Conservation (phyloP, 495 filamentous ascomycete species). For the Neurospora tetrasperma region DNA sequence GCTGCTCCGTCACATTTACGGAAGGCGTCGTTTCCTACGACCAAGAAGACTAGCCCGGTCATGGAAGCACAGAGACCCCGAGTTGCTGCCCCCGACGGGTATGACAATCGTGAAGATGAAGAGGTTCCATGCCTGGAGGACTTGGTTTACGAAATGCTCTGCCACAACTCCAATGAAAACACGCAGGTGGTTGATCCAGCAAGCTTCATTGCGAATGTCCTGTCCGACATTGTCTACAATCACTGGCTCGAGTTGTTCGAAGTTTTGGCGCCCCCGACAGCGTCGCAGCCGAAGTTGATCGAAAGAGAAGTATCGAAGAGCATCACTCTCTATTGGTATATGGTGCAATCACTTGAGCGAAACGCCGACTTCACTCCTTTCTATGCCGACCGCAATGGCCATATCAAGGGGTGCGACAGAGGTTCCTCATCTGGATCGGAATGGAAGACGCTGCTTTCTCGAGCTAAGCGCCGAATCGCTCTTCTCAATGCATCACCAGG, state of each 20-base stretch:
- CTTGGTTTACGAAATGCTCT: constrained; percentile 13
- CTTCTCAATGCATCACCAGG: constrained; percentile 8
- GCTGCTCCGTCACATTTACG: constrained; percentile 1
- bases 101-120: background rate
- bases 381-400: background rate
- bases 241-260: constrained; percentile 31
- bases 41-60: background rate
- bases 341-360: constrained; percentile 23
- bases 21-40: background rate
- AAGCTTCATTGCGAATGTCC: background rate
- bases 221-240: constrained; percentile 20
- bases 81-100: background rate
- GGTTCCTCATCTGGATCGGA: background rate
- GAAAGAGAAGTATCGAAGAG: background rate
- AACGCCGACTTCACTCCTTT: constrained; percentile 15
- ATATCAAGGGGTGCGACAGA: background rate
- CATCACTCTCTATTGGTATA: constrained; percentile 17
- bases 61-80: background rate
- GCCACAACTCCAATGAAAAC: background rate
- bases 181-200: constrained; percentile 4
- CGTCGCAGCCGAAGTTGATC: background rate
- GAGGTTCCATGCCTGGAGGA: constrained; percentile 17
- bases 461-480: constrained; percentile 14
- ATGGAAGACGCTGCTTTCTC: constrained; percentile 22
- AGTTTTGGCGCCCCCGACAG: constrained; percentile 6